Conservation (phyloP, 441 rosid species). For the Pelargonium australe region DNA sequence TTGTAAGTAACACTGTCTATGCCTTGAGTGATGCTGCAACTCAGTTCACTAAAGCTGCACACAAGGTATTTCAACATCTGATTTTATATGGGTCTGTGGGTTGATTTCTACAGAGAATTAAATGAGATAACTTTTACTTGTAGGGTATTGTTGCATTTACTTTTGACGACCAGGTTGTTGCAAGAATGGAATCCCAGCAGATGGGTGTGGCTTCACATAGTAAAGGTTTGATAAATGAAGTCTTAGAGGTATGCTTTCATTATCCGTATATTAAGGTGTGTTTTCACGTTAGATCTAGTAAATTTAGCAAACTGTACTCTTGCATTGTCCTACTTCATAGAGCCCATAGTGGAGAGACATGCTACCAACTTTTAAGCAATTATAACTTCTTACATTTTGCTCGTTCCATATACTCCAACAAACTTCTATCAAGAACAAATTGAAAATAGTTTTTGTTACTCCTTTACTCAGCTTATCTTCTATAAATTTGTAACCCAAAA, state of each 20-base stretch:
- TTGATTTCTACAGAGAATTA: constrained; percentile 14
- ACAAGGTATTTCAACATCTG: constrained; percentile 55
- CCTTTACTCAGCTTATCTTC: too few relatives aligned
- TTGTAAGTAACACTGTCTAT: constrained; percentile 82
- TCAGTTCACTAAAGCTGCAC: constrained; percentile 98
- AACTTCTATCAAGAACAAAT: not conserved
- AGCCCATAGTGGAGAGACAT: not conserved
- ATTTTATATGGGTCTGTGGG: constrained; percentile 14
- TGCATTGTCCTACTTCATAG: not conserved
- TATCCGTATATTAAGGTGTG: not conserved
- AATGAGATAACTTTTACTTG: constrained; percentile 20
- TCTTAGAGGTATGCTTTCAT: constrained; percentile 63
- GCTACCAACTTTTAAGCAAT: not conserved
- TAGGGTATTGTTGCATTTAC: constrained; percentile 97
- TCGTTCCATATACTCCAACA: not conserved
- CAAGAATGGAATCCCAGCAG: constrained; percentile 72
- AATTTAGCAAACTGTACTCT: not conserved
- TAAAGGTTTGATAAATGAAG: constrained; percentile 91
- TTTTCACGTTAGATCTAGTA: constrained; percentile 6
- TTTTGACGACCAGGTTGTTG: constrained; percentile 82
- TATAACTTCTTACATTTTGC: not conserved
- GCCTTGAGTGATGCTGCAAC: constrained; percentile 96
- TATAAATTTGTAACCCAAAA: not conserved
- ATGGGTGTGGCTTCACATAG: constrained; percentile 70
- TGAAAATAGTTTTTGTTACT: not conserved